Conservation (phyloP, 441 rosid species). For the Gossypium schwendimanii region DNA sequence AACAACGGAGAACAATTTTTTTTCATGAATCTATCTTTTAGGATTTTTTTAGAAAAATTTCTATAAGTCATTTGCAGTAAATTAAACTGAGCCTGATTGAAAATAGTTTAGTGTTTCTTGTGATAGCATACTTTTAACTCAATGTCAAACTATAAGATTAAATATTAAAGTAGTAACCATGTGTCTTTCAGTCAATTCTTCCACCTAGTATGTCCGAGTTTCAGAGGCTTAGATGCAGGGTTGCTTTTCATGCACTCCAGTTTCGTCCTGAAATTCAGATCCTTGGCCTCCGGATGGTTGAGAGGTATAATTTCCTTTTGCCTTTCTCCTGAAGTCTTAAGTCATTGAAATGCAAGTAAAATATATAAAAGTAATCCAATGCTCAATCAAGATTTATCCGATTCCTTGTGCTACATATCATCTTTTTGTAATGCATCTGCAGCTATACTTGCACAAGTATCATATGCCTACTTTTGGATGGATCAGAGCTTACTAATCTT, state of each 20-base stretch:
- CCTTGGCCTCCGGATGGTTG: conserved; percentile 75
- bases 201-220: conserved; percentile 75
- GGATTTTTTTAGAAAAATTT: background rate
- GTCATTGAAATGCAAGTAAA: background rate
- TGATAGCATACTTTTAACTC: background rate
- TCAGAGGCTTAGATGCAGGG: conserved; percentile 95
- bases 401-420: background rate
- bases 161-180: conserved; percentile 9
- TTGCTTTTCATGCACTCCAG: conserved; percentile 90
- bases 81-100: background rate
- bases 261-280: conserved; percentile 77
- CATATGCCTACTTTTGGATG: conserved; percentile 18
- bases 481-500: conserved; percentile 12
- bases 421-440: background rate
- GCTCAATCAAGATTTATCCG: conserved; percentile 2
- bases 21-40: background rate
- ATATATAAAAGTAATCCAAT: background rate
- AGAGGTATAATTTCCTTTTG: conserved; percentile 46
- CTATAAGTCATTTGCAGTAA: too few species aligned
- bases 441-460: background rate
- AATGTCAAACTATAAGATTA: conserved; percentile 2
- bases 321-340: conserved; percentile 11
- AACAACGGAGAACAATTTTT: background rate
- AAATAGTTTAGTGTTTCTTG: background rate
- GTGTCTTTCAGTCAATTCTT: conserved; percentile 63